Percentiles rank a stretch among this genome's conserved stretches.
These are phyloP conservation scores for Begonia peltatifolia DNA, from an alignment of 306 rosid species.

Conservation along the genomic window DNA sequence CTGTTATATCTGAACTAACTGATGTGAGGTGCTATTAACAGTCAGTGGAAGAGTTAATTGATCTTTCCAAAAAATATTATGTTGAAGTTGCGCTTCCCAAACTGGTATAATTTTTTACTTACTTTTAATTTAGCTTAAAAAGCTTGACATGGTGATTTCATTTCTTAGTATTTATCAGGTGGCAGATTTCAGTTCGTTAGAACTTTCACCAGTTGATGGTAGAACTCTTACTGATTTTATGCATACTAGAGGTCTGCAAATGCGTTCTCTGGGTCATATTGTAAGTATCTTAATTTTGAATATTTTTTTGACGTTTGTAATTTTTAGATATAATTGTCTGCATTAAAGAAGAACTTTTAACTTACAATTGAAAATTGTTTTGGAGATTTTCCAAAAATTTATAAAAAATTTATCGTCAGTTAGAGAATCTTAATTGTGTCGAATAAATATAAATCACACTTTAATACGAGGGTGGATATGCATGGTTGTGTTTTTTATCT, in stretches of 20 bases:
- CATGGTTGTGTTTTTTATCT: no score
- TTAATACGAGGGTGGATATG: no score
- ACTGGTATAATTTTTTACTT: slow-evolving; percentile 50
- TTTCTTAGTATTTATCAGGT: slow-evolving; percentile 41
- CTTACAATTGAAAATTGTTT: no score
- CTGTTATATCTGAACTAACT: slow-evolving; percentile 19
- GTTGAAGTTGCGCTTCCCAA: slow-evolving; percentile 94
- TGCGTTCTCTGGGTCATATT: slow-evolving; percentile 93
- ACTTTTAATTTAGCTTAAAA: slow-evolving; percentile 10
- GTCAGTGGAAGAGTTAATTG: slow-evolving; percentile 72
- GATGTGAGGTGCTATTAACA: slow-evolving; percentile 24
- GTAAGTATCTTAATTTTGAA: slow-evolving; percentile 40
- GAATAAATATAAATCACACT: no score
- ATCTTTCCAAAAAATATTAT: slow-evolving; percentile 70
- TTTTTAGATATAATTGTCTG: no score
- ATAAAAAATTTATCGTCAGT: no score
- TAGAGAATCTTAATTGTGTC: no score
- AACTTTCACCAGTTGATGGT: slow-evolving; percentile 98
- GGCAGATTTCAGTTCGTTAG: slow-evolving; percentile 96
- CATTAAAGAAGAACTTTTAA: no score
- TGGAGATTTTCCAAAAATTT: no score
- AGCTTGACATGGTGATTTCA: slow-evolving; percentile 16
- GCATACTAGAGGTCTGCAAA: slow-evolving; percentile 92
- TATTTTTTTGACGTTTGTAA: no score
- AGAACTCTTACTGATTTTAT: slow-evolving; percentile 96